Base-by-base conservation (phyloP, 176 grass and related monocot genomes). In the Puya raimondii region DNA sequence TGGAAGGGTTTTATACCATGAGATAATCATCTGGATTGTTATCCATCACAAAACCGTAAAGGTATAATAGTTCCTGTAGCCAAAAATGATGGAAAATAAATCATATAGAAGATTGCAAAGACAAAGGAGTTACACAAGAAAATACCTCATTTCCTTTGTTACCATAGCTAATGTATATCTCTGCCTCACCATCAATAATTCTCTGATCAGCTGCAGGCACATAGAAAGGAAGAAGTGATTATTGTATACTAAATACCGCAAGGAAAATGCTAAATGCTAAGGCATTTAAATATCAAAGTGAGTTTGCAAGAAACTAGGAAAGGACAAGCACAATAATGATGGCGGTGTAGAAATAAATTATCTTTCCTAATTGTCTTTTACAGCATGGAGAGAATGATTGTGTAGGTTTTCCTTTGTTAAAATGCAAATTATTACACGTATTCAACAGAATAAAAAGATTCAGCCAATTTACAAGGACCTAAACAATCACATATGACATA, bases 141-240 rank as follows among this genome's bases (percentile, higher is more conserved):
- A 61, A 53, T 66, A 92, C 93, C 93, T 96, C 93, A 70, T 96
- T 96, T 79, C 93, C 88, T 87, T 96, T 96, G 74, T 89, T 92
- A 51, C 93, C 93, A 70, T 96, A 96, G 70, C 85, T 96, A 82
- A 96, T 96, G 57, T 70, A 65, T 79, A 96, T 87, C 84, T 96
- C 93, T 80, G 85, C 76, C 51, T 73, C 88, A 83, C 75, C 21
- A 66, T 78, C 78, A 79, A 80, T 53, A 69, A 48, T 74, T 23
- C 64, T 73, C 74, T 87, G 81, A 73, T 81, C 90, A 79, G 79
- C 93, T 96, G 64, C 50, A 75, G 50, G 51, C 66, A 76, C 23
- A 80, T 50, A 76, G 2, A 4, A 71, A 26, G 25, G 25, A 79
- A 14, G 2, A 54, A 87, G 50, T 56, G 50, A 56, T 76, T 59